Percentiles rank a stretch among this genome's conserved stretches.
phyloP scores from a whole-genome alignment of 2,329 filamentous ascomycete genomes.

The Alternaria incomplexa region DNA sequence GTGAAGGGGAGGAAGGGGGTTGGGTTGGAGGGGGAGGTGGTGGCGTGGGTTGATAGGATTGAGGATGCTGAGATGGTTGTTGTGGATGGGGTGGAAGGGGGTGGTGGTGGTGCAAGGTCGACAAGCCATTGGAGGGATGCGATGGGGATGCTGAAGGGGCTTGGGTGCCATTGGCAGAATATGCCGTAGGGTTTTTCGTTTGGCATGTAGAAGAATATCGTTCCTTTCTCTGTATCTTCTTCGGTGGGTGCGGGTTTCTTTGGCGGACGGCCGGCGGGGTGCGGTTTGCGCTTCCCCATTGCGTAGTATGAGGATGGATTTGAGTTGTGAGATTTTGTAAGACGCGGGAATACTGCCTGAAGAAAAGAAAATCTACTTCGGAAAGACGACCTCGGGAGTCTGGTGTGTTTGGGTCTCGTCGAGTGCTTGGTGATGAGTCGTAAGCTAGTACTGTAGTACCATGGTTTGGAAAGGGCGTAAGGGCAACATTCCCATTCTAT shows the following conservation, averaged over 20 bases:
- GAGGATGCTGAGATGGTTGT: neutral
- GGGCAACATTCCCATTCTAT: rapidly evolving
- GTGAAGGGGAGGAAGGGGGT: conserved; percentile 8
- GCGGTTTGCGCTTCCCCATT: neutral
- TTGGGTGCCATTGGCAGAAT: conserved; percentile 62
- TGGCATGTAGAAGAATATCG: conserved; percentile 27
- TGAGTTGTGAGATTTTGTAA: too few species aligned
- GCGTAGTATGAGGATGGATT: too few species aligned
- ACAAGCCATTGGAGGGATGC: conserved; percentile 11
- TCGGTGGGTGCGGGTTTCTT: neutral
- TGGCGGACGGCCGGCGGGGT: neutral
- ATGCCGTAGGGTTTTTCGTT: conserved; percentile 53
- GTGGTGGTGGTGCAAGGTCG: neutral
- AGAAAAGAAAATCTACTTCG: neutral
- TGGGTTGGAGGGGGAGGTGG: neutral
- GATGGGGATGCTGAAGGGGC: conserved; percentile 51
- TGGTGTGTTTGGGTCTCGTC: neutral
- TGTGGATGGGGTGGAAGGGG: neutral
- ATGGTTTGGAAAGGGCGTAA: neutral
- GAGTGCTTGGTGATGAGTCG: neutral
- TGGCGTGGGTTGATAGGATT: neutral
- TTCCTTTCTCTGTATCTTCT: neutral
- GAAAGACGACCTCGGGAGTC: too few species aligned
- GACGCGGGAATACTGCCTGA: too few species aligned
- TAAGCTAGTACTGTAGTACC: neutral